A percentile compares a stretch with the other conserved stretches of the same genome.
These are phyloP conservation scores for Thraustochytrium striatum DNA, from an alignment of 352 stramenopile genomes.

Conservation along the genomic window DNA sequence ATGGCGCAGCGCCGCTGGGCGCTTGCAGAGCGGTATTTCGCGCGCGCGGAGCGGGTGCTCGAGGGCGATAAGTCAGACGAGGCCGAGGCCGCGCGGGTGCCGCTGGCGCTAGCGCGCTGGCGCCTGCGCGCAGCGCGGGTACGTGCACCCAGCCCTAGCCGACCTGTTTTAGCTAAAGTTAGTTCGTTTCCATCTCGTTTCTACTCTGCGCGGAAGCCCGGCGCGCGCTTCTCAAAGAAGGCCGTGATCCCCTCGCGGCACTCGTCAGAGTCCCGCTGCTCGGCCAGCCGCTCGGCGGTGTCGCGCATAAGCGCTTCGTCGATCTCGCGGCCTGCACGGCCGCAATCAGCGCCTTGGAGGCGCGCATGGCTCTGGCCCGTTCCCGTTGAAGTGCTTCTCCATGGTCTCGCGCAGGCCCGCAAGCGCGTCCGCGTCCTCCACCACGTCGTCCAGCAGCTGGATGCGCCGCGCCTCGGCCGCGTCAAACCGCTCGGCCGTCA, in stretches of 20 bases:
- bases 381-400: conserved; percentile 26
- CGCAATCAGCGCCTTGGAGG: conserved; percentile 22
- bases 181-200: too few relatives aligned
- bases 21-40: too few relatives aligned
- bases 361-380: conserved; percentile 27
- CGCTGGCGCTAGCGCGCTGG: too few relatives aligned
- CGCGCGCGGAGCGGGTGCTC: too few relatives aligned
- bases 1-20: too few relatives aligned
- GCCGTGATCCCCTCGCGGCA: conserved; percentile 34
- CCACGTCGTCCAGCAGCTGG: conserved; percentile 33
- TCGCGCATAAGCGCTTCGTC: neutral
- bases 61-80: too few relatives aligned
- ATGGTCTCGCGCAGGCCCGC: conserved; percentile 10
- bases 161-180: too few relatives aligned
- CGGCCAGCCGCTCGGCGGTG: conserved; percentile 17
- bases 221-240: conserved; percentile 44
- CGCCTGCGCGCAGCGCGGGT: too few relatives aligned
- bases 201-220: neutral
- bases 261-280: conserved; percentile 39
- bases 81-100: too few relatives aligned
- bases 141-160: too few relatives aligned
- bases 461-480: conserved; percentile 36
- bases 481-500: conserved; percentile 40
- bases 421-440: neutral
- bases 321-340: neutral